Percentiles rank a stretch among this genome's conserved stretches.
These are phyloP conservation scores for Saxophila tyrrhenica DNA, from an alignment of 495 filamentous ascomycete species.

Conservation along the genomic window DNA sequence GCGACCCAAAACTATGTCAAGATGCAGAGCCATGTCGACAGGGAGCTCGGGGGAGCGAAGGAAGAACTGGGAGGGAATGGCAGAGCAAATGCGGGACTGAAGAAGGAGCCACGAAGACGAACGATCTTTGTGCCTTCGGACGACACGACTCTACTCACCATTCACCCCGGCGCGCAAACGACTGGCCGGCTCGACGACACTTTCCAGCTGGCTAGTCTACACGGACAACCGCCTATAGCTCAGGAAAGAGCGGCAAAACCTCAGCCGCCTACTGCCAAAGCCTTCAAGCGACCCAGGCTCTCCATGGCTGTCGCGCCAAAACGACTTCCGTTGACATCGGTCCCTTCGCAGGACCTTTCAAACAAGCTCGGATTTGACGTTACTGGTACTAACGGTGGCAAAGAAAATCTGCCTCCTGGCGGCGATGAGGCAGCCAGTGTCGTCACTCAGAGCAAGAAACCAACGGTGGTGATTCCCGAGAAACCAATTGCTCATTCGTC, in stretches of 20 bases:
- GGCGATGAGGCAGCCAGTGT: neutral
- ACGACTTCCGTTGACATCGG: conserved; percentile 26
- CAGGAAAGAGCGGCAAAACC: neutral
- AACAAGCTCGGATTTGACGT: conserved; percentile 17
- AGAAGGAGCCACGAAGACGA: conserved; percentile 30
- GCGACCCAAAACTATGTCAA: too few relatives aligned
- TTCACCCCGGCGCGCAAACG: conserved; percentile 29
- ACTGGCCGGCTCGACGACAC: conserved; percentile 12
- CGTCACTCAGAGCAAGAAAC: neutral
- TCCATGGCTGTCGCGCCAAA: conserved; percentile 31
- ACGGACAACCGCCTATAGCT: neutral
- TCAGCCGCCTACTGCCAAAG: neutral
- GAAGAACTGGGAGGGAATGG: neutral
- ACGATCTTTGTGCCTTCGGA: conserved; percentile 36
- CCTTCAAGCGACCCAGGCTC: conserved; percentile 5
- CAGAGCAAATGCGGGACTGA: neutral
- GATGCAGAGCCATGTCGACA: too few relatives aligned
- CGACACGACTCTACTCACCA: conserved; percentile 34
- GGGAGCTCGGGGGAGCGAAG: too few relatives aligned
- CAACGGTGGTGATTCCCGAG: neutral
- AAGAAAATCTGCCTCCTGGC: conserved; percentile 33
- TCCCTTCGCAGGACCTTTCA: neutral
- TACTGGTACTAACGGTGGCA: conserved; percentile 28
- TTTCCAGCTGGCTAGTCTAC: conserved; percentile 12
- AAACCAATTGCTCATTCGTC: neutral